These are phyloP conservation scores for Citrus mangshanensis DNA, from an alignment of 345 rosid genomes.

Conservation along the genomic window DNA sequence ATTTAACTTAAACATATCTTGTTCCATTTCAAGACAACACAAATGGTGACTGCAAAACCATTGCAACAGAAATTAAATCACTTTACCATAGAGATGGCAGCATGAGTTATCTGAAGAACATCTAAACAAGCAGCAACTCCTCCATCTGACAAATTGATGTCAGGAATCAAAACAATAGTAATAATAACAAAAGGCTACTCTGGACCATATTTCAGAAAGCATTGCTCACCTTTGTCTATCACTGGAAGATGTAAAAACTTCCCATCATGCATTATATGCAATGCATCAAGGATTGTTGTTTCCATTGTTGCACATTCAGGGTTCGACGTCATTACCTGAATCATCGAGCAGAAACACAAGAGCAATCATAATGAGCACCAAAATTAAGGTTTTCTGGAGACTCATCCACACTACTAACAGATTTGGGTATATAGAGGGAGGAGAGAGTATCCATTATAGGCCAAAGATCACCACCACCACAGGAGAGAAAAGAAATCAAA, in stretches of 20 bases:
- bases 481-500: neutral
- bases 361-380: neutral
- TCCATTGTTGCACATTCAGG: constrained; percentile 84
- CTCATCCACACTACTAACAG: neutral
- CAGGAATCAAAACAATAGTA: neutral
- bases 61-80: constrained; percentile 7
- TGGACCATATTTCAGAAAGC: neutral
- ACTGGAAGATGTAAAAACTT: constrained; percentile 98
- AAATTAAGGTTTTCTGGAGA: neutral
- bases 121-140: constrained; percentile 75
- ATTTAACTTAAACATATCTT: neutral
- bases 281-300: constrained; percentile 84
- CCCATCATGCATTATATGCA: constrained; percentile 95
- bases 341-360: neutral
- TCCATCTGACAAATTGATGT: constrained; percentile 60
- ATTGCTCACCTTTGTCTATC: constrained; percentile 58
- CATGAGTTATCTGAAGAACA: constrained; percentile 92
- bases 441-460: neutral
- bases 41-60: neutral
- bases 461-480: neutral
- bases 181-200: neutral
- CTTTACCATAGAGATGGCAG: constrained; percentile 92
- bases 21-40: neutral
- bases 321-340: constrained; percentile 88
- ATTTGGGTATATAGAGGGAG: neutral